Conservation (phyloP, 2,329 filamentous ascomycete species). For the Neonectria sp. region DNA sequence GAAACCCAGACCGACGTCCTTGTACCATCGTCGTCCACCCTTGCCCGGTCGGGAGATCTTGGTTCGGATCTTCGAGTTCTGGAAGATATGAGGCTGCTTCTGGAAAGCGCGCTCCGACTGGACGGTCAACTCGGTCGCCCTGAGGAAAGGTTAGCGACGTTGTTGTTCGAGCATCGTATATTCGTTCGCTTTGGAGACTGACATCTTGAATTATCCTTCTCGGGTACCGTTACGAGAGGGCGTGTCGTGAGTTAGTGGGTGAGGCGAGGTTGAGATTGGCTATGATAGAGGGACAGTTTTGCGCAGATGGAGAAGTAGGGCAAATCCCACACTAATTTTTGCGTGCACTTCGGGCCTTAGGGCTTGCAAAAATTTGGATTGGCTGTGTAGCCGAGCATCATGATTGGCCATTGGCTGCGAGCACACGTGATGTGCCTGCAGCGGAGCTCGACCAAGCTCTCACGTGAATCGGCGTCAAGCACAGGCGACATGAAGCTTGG, state of each 20-base stretch:
- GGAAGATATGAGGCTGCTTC: conserved; percentile 99
- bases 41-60: conserved; percentile 90
- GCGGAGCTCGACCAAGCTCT: not conserved
- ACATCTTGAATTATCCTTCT: conserved; percentile 63
- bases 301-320: conserved; percentile 57
- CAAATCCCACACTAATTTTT: conserved; percentile 54
- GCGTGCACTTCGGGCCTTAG: conserved; percentile 54
- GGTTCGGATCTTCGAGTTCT: conserved; percentile 94
- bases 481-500: conserved; percentile 26
- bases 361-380: conserved; percentile 60
- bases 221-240: conserved; percentile 57
- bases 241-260: conserved; percentile 57
- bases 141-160: conserved; percentile 65
- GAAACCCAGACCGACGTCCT: conserved; percentile 99
- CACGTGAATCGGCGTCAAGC: conserved; percentile 41
- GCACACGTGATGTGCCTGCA: conserved; percentile 47
- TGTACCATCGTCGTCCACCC: conserved; percentile 95
- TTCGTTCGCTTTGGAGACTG: conserved; percentile 47
- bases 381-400: conserved; percentile 48
- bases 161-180: conserved; percentile 35
- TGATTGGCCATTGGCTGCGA: conserved; percentile 32
- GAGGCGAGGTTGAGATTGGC: conserved; percentile 51
- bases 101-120: conserved; percentile 99
- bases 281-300: conserved; percentile 51
- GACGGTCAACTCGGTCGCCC: conserved; percentile 99